A percentile compares a stretch with the other conserved stretches of the same genome.
Evolutionary conservation across 2,329 filamentous ascomycete genomes (phyloP).

Genomic region (Thelonectria olida): DNA sequence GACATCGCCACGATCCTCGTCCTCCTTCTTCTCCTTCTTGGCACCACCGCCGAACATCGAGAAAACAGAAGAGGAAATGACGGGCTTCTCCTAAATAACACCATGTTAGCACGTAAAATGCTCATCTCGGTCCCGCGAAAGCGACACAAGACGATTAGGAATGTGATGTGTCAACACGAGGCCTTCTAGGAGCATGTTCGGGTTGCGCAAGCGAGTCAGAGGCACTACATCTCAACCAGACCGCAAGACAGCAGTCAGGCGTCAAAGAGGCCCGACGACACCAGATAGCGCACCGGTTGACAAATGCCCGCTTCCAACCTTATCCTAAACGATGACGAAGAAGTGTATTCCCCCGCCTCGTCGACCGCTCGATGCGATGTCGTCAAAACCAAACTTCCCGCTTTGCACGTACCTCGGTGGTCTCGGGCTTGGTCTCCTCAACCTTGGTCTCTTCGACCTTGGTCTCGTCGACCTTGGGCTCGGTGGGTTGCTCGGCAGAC

Average conservation of each 20-base stretch:
- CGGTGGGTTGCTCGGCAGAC: conserved; percentile 60
- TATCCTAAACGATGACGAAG: not conserved
- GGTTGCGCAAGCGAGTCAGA: not conserved
- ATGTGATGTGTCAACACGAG: not conserved
- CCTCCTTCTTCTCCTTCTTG: conserved; percentile 95
- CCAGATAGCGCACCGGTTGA: not conserved
- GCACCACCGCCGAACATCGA: conserved; percentile 98
- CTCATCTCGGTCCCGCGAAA: not conserved
- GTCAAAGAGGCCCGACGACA: not conserved
- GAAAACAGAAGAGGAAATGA: conserved; percentile 78
- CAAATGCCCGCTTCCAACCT: not conserved
- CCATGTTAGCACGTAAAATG: conserved; percentile 7
- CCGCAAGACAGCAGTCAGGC: not conserved
- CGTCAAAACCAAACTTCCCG: conserved; percentile 6
- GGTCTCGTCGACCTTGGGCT: conserved; percentile 65
- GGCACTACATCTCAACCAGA: not conserved
- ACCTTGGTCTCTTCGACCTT: conserved; percentile 45
- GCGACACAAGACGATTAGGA: not conserved
- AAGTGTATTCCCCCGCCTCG: not conserved
- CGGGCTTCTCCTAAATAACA: conserved; percentile 46
- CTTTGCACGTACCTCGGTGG: conserved; percentile 38
- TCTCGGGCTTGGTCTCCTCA: conserved; percentile 42
- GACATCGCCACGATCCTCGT: conserved; percentile 82
- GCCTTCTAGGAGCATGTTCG: not conserved
- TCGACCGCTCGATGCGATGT: conserved; percentile 7